phyloP scores from a whole-genome alignment of 495 filamentous ascomycete species.

The Annulohypoxylon bovei region DNA sequence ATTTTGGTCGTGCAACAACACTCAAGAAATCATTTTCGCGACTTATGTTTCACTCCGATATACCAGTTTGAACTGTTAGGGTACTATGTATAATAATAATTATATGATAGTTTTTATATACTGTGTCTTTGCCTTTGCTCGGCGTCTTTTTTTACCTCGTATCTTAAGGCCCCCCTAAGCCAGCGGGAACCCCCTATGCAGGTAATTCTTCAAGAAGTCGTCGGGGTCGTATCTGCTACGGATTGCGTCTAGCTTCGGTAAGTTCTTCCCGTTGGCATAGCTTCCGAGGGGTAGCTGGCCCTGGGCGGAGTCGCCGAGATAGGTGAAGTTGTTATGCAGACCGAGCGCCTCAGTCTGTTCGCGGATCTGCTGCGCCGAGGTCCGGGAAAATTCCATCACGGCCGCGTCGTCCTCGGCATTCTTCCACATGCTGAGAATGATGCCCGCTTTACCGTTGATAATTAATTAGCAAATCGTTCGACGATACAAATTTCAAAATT shows the following conservation, averaged over 20 bases:
- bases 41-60: too few relatives aligned
- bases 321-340: slow-evolving; percentile 5
- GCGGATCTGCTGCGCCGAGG: slow-evolving; percentile 2
- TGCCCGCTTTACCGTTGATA: neutral
- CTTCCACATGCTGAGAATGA: slow-evolving; percentile 18
- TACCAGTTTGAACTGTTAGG: too few relatives aligned
- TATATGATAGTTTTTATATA: neutral
- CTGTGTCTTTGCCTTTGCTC: neutral
- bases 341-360: slow-evolving; percentile 10
- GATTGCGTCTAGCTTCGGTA: slow-evolving; percentile 1
- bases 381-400: slow-evolving; percentile 4
- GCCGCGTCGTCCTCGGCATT: slow-evolving; percentile 12
- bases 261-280: slow-evolving; percentile 1
- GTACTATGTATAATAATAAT: too few relatives aligned
- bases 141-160: neutral
- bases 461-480: slow-evolving; percentile 7
- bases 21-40: too few relatives aligned
- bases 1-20: too few relatives aligned
- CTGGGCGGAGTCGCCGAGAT: slow-evolving; percentile 11
- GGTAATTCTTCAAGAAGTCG: slow-evolving; percentile 4
- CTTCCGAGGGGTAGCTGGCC: slow-evolving; percentile 6
- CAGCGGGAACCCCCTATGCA: slow-evolving; percentile 14
- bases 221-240: slow-evolving; percentile 9
- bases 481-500: too few relatives aligned
- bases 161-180: neutral